Evolutionary conservation across 1,284 basidiomycete species (phyloP).

Genomic region (Boletus mariae): DNA sequence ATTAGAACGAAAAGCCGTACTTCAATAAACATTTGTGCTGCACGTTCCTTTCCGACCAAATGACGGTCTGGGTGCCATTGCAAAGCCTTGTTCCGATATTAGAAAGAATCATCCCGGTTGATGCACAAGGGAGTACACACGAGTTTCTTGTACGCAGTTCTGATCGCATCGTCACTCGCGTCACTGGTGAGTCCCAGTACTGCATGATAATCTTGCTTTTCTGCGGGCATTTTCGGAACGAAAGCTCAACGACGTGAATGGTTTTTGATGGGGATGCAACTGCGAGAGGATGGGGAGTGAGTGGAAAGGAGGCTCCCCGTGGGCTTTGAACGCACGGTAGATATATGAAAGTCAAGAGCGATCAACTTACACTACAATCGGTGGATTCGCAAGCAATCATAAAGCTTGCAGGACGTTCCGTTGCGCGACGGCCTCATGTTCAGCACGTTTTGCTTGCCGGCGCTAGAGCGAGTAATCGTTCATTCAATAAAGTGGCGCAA

Average conservation of each 20-base stretch:
- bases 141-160: conserved; percentile 34
- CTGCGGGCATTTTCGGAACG: conserved; percentile 28
- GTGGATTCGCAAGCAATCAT: conserved; percentile 26
- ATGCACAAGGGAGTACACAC: conserved; percentile 16
- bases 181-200: conserved; percentile 31
- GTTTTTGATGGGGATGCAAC: conserved; percentile 1
- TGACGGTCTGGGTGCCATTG: conserved; percentile 52
- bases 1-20: conserved; percentile 11
- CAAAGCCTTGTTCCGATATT: conserved; percentile 24
- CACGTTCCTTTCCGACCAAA: conserved; percentile 36
- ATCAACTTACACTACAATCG: conserved; percentile 19
- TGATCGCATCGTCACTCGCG: conserved; percentile 33
- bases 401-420: conserved; percentile 19
- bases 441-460: conserved; percentile 34
- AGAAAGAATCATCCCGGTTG: background rate
- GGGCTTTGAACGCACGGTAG: conserved; percentile 13
- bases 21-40: conserved; percentile 34
- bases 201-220: conserved; percentile 22
- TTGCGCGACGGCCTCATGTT: conserved; percentile 30
- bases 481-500: conserved; percentile 10
- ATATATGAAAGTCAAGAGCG: conserved; percentile 28
- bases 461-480: conserved; percentile 24
- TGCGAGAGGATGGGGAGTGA: conserved; percentile 8
- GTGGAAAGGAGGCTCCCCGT: conserved; percentile 8
- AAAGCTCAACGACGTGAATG: conserved; percentile 8